These are phyloP conservation scores for Bruguiera hainesii DNA, from an alignment of 441 rosid genomes.

Conservation along the genomic window DNA sequence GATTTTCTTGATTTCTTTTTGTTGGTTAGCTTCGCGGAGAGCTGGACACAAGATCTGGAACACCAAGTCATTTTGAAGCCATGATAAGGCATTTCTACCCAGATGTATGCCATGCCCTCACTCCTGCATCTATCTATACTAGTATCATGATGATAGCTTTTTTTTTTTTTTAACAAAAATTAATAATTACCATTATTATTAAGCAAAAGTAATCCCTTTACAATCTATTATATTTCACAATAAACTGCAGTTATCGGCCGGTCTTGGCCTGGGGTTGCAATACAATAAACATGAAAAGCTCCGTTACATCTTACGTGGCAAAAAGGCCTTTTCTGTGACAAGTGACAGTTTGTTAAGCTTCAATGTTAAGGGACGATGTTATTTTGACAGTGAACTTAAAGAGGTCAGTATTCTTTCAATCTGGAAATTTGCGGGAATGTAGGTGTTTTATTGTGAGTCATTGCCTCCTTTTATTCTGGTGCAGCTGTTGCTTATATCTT, in stretches of 20 bases:
- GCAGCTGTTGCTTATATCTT: no score
- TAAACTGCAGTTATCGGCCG: slow-evolving; percentile 44
- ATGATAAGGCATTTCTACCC: slow-evolving; percentile 62
- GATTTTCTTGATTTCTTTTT: neutral
- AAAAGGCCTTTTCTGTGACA: slow-evolving; percentile 64
- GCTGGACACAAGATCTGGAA: slow-evolving; percentile 72
- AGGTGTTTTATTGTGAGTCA: neutral
- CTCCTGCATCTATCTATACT: neutral
- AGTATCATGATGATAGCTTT: no score
- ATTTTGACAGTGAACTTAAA: slow-evolving; percentile 61
- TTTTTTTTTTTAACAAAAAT: no score
- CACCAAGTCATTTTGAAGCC: slow-evolving; percentile 53
- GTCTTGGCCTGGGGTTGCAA: slow-evolving; percentile 68
- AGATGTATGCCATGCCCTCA: slow-evolving; percentile 38
- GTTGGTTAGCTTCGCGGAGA: slow-evolving; percentile 74
- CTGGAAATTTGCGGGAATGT: slow-evolving; percentile 4
- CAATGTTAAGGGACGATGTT: slow-evolving; percentile 68
- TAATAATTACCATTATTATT: no score
- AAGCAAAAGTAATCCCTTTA: no score
- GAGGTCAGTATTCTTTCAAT: slow-evolving; percentile 39
- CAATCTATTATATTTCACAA: neutral
- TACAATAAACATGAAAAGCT: slow-evolving; percentile 64
- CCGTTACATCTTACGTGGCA: slow-evolving; percentile 55
- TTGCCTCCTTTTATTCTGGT: no score
- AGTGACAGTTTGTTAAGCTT: slow-evolving; percentile 52